Evolutionary conservation across 2,329 filamentous ascomycete species (phyloP), one percentile per base, ranked within the genome.

Genomic region (Leptographium radiaticola): DNA sequence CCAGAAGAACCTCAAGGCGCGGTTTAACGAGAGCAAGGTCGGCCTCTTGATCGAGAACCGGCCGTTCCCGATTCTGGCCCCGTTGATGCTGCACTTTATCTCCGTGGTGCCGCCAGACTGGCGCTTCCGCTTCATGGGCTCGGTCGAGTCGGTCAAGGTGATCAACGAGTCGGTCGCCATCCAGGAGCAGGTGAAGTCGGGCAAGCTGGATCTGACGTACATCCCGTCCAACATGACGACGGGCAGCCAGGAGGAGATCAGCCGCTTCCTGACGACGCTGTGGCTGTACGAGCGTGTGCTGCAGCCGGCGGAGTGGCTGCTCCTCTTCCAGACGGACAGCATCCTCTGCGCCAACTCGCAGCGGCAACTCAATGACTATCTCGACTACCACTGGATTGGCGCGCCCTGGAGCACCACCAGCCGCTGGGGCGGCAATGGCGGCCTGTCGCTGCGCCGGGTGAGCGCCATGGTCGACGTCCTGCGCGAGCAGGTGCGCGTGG

Each of bases 111-210:
- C 76, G 6, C 72, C 75, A 1, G 75, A 79, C 65, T 80, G 77
- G 77, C 72, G 71, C 34, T 77, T 79, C 66, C 70, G 71, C 43
- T 79, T 79, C 68, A 76, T 79, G 70, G 76, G 76, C 53, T 76
- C 72, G 15, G 34, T 62, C 25, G 68, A 70, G 51, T 74, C 72
- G 9, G 71, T 79, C 33, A 64, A 66, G 39, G 60, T 60, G 57
- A 62, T 78, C 60, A 76, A 76, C 62, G 49, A 59, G 52, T 72
- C 69, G 34, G 63, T 70, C 15, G 72, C 75, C 43, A 72, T 77
- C 62, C 70, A 70, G 11, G 63, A 70, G 56, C 69, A 73, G 46
- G 67, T 71, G 38, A 58, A 56, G 18, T 55, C 66, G 2, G 72
- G 71, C 42, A 78, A 77, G 63, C 67, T 79, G 12, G 73, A 76